Percentiles rank a stretch among this genome's conserved stretches.
phyloP scores from a whole-genome alignment of 2,329 filamentous ascomycete species.

The Aspergillus proliferans region DNA sequence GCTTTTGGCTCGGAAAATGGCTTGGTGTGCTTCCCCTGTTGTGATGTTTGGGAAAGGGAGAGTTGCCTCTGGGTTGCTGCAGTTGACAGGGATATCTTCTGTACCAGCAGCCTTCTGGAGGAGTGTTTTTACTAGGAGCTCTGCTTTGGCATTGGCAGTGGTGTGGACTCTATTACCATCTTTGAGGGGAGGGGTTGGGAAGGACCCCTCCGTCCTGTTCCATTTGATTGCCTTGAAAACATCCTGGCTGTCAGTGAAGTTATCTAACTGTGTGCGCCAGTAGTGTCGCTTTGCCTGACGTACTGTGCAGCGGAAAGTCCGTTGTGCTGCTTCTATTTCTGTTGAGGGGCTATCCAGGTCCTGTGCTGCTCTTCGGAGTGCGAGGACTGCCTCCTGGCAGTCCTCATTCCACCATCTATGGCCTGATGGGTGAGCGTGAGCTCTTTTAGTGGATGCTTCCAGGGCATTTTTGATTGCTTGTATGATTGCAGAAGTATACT shows the following conservation, averaged over 20 bases:
- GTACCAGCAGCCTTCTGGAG: not conserved
- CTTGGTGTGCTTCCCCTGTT: not conserved
- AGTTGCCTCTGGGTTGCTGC: not conserved
- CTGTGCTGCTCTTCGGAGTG: not conserved
- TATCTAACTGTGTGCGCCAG: not conserved
- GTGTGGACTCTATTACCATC: not conserved
- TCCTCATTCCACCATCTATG: too few species aligned
- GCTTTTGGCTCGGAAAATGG: not conserved
- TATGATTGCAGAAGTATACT: too few species aligned
- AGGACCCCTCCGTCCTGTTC: not conserved
- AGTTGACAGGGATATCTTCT: not conserved
- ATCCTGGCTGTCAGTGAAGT: not conserved
- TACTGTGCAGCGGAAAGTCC: not conserved
- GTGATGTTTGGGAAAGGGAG: not conserved
- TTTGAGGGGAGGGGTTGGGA: not conserved
- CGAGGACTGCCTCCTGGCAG: too few species aligned
- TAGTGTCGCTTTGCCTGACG: not conserved
- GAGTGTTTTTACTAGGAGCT: not conserved
- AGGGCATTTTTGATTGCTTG: too few species aligned
- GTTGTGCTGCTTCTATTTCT: not conserved
- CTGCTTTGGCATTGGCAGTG: not conserved
- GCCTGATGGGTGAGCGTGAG: too few species aligned
- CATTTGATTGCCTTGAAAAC: not conserved
- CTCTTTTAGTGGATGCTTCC: too few species aligned
- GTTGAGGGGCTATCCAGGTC: not conserved